These are phyloP conservation scores for Ustilago bromivora DNA, from an alignment of 1,284 basidiomycete species.

Conservation along the genomic window DNA sequence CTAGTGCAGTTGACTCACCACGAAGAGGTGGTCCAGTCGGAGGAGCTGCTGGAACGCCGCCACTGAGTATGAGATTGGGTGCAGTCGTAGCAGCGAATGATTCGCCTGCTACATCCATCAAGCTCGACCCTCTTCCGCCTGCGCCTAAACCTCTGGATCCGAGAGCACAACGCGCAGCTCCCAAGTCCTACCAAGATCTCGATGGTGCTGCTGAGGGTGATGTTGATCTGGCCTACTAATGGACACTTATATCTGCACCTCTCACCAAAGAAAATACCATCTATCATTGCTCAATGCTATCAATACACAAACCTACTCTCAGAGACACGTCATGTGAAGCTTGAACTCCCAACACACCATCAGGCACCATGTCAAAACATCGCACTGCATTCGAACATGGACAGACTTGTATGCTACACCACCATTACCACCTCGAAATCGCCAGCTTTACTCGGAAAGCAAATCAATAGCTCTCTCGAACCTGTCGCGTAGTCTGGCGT, in stretches of 20 bases:
- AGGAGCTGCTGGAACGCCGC: neutral
- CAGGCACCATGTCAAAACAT: too few species aligned
- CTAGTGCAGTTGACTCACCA: constrained; percentile 37
- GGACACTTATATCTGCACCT: neutral
- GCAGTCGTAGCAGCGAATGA: constrained; percentile 15
- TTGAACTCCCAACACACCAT: too few species aligned
- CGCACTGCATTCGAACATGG: too few species aligned
- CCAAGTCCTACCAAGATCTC: constrained; percentile 59
- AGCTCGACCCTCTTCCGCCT: constrained; percentile 38
- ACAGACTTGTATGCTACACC: too few species aligned
- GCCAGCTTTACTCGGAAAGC: constrained; percentile 23
- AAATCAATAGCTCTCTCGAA: constrained; percentile 41
- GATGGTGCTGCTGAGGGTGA: constrained; percentile 55
- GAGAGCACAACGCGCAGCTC: constrained; percentile 28
- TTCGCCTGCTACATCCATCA: constrained; percentile 18
- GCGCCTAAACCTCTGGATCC: constrained; percentile 59
- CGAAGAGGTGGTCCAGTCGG: constrained; percentile 3
- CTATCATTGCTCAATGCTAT: neutral
- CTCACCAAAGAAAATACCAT: neutral
- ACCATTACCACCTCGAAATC: too few species aligned
- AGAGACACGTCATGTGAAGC: too few species aligned
- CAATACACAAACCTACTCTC: neutral
- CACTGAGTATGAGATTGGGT: constrained; percentile 43
- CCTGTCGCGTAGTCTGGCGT: constrained; percentile 7
- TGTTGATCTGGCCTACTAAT: constrained; percentile 52